Conservation (phyloP, 2,329 filamentous ascomycete genomes). For the Pestalotiopsis sp. region DNA sequence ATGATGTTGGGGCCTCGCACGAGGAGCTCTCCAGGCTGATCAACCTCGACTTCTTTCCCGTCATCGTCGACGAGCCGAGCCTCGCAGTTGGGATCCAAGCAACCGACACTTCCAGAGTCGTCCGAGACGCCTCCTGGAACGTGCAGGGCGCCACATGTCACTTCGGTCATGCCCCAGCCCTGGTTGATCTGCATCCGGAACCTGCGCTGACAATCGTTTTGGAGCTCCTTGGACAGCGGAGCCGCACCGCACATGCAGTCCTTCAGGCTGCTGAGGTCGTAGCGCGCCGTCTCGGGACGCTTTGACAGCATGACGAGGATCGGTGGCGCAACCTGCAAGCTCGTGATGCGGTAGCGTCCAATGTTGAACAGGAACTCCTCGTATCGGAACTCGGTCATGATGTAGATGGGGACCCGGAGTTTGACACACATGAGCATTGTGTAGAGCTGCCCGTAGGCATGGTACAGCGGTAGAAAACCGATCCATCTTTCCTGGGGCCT, state of each 20-base stretch:
- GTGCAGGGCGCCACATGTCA: conserved; percentile 42
- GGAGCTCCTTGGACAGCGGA: conserved; percentile 44
- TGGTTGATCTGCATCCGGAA: conserved; percentile 45
- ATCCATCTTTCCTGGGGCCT: conserved; percentile 49
- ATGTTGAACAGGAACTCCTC: conserved; percentile 52
- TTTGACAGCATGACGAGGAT: conserved; percentile 63
- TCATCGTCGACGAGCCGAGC: conserved; percentile 55
- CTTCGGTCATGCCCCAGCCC: conserved; percentile 66
- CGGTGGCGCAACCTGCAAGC: conserved; percentile 57
- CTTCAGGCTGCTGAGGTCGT: conserved; percentile 53
- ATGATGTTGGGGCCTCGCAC: conserved; percentile 58
- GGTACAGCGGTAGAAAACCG: conserved; percentile 68
- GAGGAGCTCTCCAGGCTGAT: conserved; percentile 54
- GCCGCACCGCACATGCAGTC: conserved; percentile 54
- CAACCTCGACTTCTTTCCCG: conserved; percentile 48
- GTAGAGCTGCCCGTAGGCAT: conserved; percentile 58
- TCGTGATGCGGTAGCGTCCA: conserved; percentile 53
- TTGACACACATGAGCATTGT: conserved; percentile 49
- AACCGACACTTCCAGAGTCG: conserved; percentile 50
- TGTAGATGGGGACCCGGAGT: conserved; percentile 49
- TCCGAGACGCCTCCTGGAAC: conserved; percentile 40
- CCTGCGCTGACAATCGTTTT: conserved; percentile 46
- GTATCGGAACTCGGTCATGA: conserved; percentile 60
- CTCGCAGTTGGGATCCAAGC: conserved; percentile 55
- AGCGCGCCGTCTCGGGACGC: conserved; percentile 50